These are phyloP conservation scores for Penicillium sp. DNA, from an alignment of 2,329 filamentous ascomycete genomes.

Conservation along the genomic window DNA sequence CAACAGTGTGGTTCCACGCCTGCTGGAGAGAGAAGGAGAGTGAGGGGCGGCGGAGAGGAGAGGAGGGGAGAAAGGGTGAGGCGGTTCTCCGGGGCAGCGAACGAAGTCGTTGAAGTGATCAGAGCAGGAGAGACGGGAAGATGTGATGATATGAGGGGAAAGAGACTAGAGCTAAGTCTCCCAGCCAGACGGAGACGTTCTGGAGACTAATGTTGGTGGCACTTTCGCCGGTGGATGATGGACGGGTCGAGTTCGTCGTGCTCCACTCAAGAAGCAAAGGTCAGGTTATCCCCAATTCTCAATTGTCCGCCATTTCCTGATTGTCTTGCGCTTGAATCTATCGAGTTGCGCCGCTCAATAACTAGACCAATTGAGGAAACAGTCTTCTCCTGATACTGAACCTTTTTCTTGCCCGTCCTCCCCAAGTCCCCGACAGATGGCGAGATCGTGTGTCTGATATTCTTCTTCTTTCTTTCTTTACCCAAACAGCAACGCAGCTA, in stretches of 20 bases:
- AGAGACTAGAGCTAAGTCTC: neutral
- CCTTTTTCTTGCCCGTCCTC: neutral
- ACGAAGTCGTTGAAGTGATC: constrained; percentile 9
- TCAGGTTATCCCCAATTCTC: neutral
- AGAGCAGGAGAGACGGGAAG: constrained; percentile 2
- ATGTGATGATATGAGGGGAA: constrained; percentile 19
- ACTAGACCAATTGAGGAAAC: neutral
- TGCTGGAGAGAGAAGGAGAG: constrained; percentile 8
- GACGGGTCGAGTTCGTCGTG: neutral
- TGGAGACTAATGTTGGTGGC: constrained; percentile 8
- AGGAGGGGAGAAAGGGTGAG: constrained; percentile 4
- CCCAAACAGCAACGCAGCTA: constrained; percentile 13
- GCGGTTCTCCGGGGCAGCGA: constrained; percentile 11
- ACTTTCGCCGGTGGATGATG: neutral
- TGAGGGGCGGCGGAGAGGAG: neutral
- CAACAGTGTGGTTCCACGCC: neutral
- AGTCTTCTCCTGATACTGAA: neutral
- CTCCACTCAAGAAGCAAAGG: neutral
- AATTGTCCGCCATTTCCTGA: neutral
- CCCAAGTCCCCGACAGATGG: neutral
- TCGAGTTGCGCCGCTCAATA: neutral
- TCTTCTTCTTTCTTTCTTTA: neutral
- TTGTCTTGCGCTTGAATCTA: neutral
- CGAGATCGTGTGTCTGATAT: neutral
- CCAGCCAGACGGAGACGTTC: constrained; percentile 14